Base-by-base conservation (phyloP, 2,329 filamentous ascomycete genomes). In the Sporothrix protearum region DNA sequence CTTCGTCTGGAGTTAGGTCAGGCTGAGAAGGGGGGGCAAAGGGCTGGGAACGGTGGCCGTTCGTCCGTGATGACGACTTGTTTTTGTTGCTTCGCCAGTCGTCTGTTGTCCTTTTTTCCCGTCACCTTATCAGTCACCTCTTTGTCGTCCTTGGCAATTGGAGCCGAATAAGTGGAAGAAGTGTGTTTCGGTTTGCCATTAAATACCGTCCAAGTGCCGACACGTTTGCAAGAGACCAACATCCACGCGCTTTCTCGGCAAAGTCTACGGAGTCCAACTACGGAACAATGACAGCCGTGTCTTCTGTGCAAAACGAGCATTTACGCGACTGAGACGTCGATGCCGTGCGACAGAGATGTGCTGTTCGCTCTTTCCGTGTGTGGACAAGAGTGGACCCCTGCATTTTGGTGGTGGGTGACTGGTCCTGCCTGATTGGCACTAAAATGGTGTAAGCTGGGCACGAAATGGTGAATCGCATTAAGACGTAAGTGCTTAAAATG, bases 391-490 rank as follows among this genome's bases (percentile, higher is more conserved):
- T 28, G 51, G 42, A 19, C 39, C 16, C 16, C 42, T 47, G 42
- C 42, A 47, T 47, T 47, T 47, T 47, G 42, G 42, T 47, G 3
- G 42, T 47, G 42, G 42, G 12, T 12, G 28, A 19, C 4, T 3
- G 53, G 5, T 61, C 33, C 59, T 28, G 59, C 33, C 59, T 28
- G 59, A 45, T 64, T 64, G 59, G 59, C 12, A 28, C 22, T 36
- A 9, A 45, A 45, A 64, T 64, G 59, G 59, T 64, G 59, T 45
- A 64, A 64, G 59, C 36, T 42, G 59, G 33, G 59, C 59, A 64
- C 59, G 59, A 28, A 64, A 64, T 64, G 59, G 59, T 42, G 36
- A 45, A 64, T 28, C 39, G n/a, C 19, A 19, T 16, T 33, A 30
- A n/a, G 6, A 22, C 25, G 49, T 2, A 22, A 9, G 49, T n/a